Percentiles rank a stretch among this genome's conserved stretches.
Evolutionary conservation across 2,329 filamentous ascomycete genomes (phyloP).

Genomic region (Fusarium cicatricum): DNA sequence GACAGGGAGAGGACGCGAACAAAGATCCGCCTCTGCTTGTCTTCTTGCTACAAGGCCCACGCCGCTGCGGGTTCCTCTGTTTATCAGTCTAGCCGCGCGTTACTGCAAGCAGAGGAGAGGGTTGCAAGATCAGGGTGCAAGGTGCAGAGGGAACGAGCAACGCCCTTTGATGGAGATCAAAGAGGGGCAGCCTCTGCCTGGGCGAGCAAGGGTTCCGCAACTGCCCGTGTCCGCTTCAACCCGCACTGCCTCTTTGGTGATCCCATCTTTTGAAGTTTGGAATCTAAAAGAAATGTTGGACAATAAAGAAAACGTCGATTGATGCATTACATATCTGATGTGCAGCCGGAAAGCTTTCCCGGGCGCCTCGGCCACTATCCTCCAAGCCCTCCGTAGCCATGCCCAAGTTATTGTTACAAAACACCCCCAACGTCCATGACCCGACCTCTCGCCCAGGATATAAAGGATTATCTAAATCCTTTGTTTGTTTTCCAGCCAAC

Average conservation of each 20-base stretch:
- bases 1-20: neutral
- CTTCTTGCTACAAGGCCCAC: constrained; percentile 15
- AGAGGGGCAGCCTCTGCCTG: constrained; percentile 30
- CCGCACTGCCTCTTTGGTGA: neutral
- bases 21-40: constrained; percentile 17
- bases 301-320: constrained; percentile 19
- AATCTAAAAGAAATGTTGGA: neutral
- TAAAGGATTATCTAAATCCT: constrained; percentile 62
- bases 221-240: constrained; percentile 4
- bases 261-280: neutral
- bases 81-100: constrained; percentile 8
- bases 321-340: constrained; percentile 17
- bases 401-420: constrained; percentile 38
- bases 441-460: constrained; percentile 41
- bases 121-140: constrained; percentile 10
- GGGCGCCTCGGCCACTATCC: constrained; percentile 15
- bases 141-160: constrained; percentile 6
- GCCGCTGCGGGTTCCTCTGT: constrained; percentile 13
- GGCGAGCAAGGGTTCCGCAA: constrained; percentile 20
- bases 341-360: constrained; percentile 18
- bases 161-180: constrained; percentile 26
- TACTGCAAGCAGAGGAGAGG: constrained; percentile 7
- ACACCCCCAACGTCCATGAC: constrained; percentile 26
- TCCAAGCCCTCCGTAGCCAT: constrained; percentile 33
- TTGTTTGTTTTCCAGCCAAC: constrained; percentile 50